These are phyloP conservation scores for Phytophthora pluvialis DNA, from an alignment of 352 stramenopile genomes.

Conservation along the genomic window DNA sequence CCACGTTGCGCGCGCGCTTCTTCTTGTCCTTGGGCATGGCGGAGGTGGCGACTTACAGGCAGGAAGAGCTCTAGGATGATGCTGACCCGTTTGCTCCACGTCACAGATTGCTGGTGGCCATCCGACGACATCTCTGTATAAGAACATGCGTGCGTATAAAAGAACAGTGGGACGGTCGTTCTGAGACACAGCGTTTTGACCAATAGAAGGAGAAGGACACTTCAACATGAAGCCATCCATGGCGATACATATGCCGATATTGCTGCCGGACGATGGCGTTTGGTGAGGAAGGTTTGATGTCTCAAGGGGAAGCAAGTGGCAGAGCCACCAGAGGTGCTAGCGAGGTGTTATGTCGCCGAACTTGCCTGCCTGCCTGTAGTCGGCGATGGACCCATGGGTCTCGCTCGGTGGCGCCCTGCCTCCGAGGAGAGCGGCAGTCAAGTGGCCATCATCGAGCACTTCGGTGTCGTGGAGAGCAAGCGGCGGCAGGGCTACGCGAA, in stretches of 20 bases:
- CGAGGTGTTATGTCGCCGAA: conserved; percentile 14
- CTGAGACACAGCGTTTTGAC: neutral
- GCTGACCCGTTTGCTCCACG: conserved; percentile 20
- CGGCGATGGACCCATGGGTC: conserved; percentile 70
- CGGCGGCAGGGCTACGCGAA: conserved; percentile 58
- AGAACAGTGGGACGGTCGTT: neutral
- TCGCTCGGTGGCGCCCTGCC: conserved; percentile 54
- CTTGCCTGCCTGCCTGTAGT: conserved; percentile 35
- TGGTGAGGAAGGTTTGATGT: too few species aligned
- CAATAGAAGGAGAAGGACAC: neutral
- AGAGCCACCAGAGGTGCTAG: conserved; percentile 6
- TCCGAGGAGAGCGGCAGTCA: conserved; percentile 45
- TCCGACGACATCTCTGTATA: conserved; percentile 27
- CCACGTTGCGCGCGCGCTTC: conserved; percentile 79
- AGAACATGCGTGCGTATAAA: conserved; percentile 2
- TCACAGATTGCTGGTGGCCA: conserved; percentile 43
- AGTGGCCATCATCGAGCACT: conserved; percentile 61
- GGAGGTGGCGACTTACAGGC: neutral
- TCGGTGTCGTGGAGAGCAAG: conserved; percentile 65
- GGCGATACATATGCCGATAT: too few species aligned
- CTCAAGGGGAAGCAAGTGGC: neutral
- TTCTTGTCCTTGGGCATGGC: conserved; percentile 92
- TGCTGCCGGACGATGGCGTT: too few species aligned
- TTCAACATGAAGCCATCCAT: conserved; percentile 12
- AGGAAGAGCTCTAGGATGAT: neutral